These are phyloP conservation scores for Adansonia rubrostipa DNA, from an alignment of 441 rosid species.

Conservation along the genomic window DNA sequence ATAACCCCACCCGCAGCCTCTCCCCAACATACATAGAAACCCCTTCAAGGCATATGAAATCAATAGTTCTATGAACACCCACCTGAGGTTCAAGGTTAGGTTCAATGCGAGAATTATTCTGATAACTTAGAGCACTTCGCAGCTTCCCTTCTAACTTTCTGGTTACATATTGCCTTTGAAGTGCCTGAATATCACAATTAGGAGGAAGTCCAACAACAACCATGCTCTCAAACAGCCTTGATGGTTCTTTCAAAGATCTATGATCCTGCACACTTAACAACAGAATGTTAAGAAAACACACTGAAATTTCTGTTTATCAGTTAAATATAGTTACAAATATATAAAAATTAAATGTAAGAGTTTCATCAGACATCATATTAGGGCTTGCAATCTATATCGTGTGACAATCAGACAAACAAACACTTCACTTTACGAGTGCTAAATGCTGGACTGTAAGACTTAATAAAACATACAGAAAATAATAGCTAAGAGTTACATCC, in stretches of 20 bases:
- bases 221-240: constrained; percentile 90
- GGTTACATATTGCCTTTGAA: constrained; percentile 64
- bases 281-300: constrained; percentile 30
- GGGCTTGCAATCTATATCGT: not conserved
- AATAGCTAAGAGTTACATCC: not conserved
- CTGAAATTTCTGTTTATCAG: not conserved
- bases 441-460: not conserved
- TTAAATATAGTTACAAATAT: not conserved
- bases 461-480: not conserved
- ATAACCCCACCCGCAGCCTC: not conserved
- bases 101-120: constrained; percentile 70
- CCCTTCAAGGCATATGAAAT: not conserved
- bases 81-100: constrained; percentile 94
- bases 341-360: not conserved
- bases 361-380: constrained; percentile 1
- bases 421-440: not conserved
- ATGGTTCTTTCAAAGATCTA: constrained; percentile 75
- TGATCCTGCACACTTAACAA: constrained; percentile 66
- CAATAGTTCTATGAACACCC: constrained; percentile 3
- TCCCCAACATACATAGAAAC: not conserved
- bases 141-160: constrained; percentile 68
- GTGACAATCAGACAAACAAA: not conserved
- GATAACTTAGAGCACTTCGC: constrained; percentile 57
- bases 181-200: constrained; percentile 80
- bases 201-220: constrained; percentile 96